Conservation (phyloP, 2,329 filamentous ascomycete genomes). For the Metarhizium robertsii region DNA sequence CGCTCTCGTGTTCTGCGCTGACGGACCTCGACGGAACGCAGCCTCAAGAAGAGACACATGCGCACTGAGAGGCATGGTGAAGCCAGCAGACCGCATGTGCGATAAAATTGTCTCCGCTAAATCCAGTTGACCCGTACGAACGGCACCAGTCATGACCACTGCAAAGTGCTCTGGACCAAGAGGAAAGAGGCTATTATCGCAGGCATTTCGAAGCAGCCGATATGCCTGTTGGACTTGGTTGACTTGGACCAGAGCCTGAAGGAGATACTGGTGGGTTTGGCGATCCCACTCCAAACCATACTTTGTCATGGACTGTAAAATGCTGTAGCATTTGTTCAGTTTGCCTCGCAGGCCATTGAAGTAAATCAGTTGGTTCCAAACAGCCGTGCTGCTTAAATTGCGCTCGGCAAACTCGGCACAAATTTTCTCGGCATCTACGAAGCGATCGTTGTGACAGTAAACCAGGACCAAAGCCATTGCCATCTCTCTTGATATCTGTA, state of each 20-base stretch:
- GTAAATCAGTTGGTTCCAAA: slow-evolving; percentile 73
- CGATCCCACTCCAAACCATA: slow-evolving; percentile 36
- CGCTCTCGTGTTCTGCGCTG: slow-evolving; percentile 14
- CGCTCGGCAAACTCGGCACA: slow-evolving; percentile 41
- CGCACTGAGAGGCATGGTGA: slow-evolving; percentile 32
- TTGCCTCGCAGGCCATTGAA: slow-evolving; percentile 56
- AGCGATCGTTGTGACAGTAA: slow-evolving; percentile 39
- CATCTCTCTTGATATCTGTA: slow-evolving; percentile 48
- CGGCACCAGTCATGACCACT: slow-evolving; percentile 42
- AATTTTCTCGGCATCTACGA: slow-evolving; percentile 27
- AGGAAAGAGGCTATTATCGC: slow-evolving; percentile 33
- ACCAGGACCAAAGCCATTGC: slow-evolving; percentile 57
- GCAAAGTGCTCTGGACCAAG: slow-evolving; percentile 40
- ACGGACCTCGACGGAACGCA: slow-evolving; percentile 17
- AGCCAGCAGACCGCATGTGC: slow-evolving; percentile 32
- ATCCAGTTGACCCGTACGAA: slow-evolving; percentile 33
- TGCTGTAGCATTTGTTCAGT: slow-evolving; percentile 36
- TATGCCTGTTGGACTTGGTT: slow-evolving; percentile 41
- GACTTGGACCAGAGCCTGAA: slow-evolving; percentile 38
- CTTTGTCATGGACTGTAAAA: slow-evolving; percentile 40
- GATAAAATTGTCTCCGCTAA: slow-evolving; percentile 31
- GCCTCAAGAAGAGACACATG: slow-evolving; percentile 34
- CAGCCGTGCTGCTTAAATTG: slow-evolving; percentile 43
- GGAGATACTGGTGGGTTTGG: slow-evolving; percentile 39
- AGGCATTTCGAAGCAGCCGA: slow-evolving; percentile 34